Evolutionary conservation across 345 rosid species (phyloP).

Genomic region (Reutealis trisperma): DNA sequence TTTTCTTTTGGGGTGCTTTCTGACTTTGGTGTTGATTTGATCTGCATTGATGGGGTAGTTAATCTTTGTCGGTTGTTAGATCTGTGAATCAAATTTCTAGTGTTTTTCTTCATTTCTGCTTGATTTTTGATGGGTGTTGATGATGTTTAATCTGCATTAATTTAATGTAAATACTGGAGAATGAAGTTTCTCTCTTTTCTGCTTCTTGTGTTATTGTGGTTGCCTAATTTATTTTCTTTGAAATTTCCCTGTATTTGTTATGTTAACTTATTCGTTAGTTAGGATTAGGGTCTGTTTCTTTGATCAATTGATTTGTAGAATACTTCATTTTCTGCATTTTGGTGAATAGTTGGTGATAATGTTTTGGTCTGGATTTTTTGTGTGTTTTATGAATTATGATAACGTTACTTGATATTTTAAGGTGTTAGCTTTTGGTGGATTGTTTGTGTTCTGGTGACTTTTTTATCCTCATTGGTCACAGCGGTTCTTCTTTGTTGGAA

Average conservation of each 20-base stretch:
- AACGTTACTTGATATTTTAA: background rate
- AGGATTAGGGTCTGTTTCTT: background rate
- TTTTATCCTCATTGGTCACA: background rate
- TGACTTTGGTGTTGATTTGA: background rate
- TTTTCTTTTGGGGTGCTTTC: background rate
- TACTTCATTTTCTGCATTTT: background rate
- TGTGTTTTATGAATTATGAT: background rate
- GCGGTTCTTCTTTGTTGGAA: background rate
- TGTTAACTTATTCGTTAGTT: slow-evolving; percentile 3
- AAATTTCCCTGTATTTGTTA: background rate
- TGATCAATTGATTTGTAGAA: background rate
- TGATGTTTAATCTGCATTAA: background rate
- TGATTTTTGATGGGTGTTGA: no score
- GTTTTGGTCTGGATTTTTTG: background rate
- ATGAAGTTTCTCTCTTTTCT: background rate
- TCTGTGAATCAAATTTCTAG: slow-evolving; percentile 1
- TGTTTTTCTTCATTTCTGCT: background rate
- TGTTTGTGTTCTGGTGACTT: background rate
- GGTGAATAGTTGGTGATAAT: slow-evolving; percentile 2
- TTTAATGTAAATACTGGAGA: background rate
- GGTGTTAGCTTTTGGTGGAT: background rate
- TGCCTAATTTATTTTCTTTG: background rate
- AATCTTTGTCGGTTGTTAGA: background rate
- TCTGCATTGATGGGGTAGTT: slow-evolving; percentile 10
- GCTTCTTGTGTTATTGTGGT: background rate